A percentile compares a stretch with the other conserved stretches of the same genome.
phyloP scores from a whole-genome alignment of 371 early-diverging fungal genomes.

The Blastocladiella emersonii region DNA sequence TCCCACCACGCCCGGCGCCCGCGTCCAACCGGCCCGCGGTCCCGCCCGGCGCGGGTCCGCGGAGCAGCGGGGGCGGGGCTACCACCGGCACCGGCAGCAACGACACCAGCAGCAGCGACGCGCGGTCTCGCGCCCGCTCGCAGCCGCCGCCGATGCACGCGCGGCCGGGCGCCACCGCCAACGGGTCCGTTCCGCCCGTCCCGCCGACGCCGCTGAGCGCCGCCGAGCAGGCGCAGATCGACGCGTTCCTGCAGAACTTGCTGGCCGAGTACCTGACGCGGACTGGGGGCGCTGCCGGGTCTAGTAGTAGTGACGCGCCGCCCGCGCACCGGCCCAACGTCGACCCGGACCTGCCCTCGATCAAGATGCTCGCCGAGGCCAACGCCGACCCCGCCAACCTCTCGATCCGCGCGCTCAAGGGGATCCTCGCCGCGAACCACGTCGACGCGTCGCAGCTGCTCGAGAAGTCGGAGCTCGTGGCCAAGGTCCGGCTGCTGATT shows the following conservation, averaged over 20 bases:
- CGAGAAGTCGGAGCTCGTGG: conserved; percentile 37
- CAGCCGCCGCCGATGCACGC: background rate
- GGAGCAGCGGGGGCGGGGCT: no score
- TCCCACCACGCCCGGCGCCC: background rate
- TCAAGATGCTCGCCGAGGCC: conserved; percentile 18
- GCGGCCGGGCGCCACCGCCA: background rate
- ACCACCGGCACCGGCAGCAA: background rate
- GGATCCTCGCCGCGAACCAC: conserved; percentile 28
- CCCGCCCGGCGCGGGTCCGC: no score
- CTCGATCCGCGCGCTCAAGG: conserved; percentile 34
- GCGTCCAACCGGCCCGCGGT: no score
- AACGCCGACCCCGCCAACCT: conserved; percentile 29
- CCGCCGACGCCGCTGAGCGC: no score
- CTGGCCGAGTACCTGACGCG: no score
- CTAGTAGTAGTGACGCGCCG: no score
- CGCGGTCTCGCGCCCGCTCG: background rate
- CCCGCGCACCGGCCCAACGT: background rate
- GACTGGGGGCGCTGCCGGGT: no score
- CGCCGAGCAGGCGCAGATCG: background rate
- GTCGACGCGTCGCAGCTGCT: conserved; percentile 32
- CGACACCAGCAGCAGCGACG: background rate
- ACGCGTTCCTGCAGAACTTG: background rate
- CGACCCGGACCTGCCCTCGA: conserved; percentile 11
- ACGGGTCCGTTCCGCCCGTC: no score
- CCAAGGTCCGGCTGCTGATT: conserved; percentile 25